Percentiles rank a stretch among this genome's conserved stretches.
These are phyloP conservation scores for Pleurozium schreberi DNA, from an alignment of 225 moss, liverwort and hornwort genomes.

Conservation along the genomic window DNA sequence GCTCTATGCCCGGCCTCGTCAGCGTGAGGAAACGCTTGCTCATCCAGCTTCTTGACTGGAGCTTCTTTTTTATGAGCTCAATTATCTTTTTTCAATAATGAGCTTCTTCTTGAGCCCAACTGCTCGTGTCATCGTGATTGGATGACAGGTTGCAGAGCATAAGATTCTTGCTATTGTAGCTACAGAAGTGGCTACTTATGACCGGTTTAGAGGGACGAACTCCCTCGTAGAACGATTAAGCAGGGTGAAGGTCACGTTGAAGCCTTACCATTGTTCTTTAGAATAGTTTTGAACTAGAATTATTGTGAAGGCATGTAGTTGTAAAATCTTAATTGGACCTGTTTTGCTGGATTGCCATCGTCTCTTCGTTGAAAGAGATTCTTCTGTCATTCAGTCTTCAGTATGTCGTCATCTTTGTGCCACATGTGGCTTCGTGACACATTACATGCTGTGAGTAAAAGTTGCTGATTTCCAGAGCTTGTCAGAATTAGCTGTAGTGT, in stretches of 20 bases:
- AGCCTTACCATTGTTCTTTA: neutral
- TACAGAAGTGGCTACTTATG: neutral
- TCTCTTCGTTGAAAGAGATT: neutral
- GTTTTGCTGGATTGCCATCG: neutral
- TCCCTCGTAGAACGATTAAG: neutral
- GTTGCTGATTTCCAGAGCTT: neutral
- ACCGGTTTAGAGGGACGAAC: neutral
- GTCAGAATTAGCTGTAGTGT: neutral
- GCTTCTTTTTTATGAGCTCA: neutral
- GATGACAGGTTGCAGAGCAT: neutral
- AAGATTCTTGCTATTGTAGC: neutral
- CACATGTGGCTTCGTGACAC: neutral
- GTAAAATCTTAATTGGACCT: neutral
- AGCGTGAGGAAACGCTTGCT: conserved; percentile 30
- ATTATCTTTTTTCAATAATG: neutral
- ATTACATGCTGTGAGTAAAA: neutral
- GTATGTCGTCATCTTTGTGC: neutral
- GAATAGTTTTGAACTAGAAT: neutral
- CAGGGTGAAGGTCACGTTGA: neutral
- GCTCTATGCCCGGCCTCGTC: conserved; percentile 53
- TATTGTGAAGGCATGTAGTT: neutral
- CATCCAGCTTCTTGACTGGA: conserved; percentile 14
- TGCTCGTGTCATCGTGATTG: conserved; percentile 1
- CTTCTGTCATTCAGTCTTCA: neutral
- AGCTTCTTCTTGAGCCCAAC: neutral